These are phyloP conservation scores for Fusarium sp. DNA, from an alignment of 2,329 filamentous ascomycete species.

Conservation along the genomic window DNA sequence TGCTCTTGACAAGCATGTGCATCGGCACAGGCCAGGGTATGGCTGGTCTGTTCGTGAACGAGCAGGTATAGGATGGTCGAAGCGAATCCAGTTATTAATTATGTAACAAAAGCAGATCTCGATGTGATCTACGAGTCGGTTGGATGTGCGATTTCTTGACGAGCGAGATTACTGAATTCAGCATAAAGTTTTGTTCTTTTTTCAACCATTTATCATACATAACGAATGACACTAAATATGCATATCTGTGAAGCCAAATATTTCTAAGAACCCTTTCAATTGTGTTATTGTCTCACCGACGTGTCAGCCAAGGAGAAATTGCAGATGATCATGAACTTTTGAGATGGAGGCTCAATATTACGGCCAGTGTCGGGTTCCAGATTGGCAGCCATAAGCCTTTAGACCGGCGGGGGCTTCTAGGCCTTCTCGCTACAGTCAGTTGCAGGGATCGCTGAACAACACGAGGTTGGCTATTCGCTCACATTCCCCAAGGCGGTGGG, in stretches of 20 bases:
- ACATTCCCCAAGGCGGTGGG: constrained; percentile 16
- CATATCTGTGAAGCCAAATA: not conserved
- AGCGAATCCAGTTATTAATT: constrained; percentile 22
- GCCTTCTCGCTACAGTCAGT: not conserved
- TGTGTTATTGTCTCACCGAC: constrained; percentile 9
- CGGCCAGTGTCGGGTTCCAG: constrained; percentile 38
- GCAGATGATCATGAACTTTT: constrained; percentile 28
- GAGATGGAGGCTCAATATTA: not conserved
- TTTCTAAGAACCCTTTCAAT: not conserved
- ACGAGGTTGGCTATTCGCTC: constrained; percentile 33
- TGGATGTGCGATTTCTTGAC: constrained; percentile 19
- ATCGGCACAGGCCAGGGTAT: constrained; percentile 77
- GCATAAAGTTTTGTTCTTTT: constrained; percentile 10
- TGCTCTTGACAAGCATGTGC: constrained; percentile 92
- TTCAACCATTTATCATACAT: not conserved
- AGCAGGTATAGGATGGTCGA: constrained; percentile 51
- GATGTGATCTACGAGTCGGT: constrained; percentile 18
- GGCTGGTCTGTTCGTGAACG: constrained; percentile 74
- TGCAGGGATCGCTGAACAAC: constrained; percentile 39
- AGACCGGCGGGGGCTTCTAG: not conserved
- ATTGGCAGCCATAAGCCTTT: not conserved
- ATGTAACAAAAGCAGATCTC: constrained; percentile 31
- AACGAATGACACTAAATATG: not conserved
- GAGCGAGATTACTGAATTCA: constrained; percentile 28
- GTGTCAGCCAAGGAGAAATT: constrained; percentile 17